Conservation (phyloP, 192 early-diverging fungal species). For the Lobosporangium transversale region DNA sequence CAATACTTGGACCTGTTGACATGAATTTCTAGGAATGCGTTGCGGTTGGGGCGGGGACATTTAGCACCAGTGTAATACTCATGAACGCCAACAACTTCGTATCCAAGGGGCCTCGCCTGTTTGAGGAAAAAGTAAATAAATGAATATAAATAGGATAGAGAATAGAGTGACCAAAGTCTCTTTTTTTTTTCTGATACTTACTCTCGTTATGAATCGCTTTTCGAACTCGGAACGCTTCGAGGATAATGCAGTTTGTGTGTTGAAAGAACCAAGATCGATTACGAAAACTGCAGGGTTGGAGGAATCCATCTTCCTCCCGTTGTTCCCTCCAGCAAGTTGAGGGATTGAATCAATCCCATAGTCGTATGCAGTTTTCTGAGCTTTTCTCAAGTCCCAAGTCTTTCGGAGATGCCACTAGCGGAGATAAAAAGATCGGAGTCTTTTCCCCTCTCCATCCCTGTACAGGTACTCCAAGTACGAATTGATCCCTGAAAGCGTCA, state of each 20-base stretch:
- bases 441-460: not conserved
- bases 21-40: not conserved
- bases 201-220: not conserved
- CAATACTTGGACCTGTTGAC: slow-evolving; percentile 1
- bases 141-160: not conserved
- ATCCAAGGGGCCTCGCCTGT: not conserved
- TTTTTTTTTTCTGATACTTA: not conserved
- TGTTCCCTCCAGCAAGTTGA: not conserved
- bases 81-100: not conserved
- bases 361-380: not conserved
- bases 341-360: slow-evolving; percentile 6
- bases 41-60: not conserved
- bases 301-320: not conserved
- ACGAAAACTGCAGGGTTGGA: not conserved
- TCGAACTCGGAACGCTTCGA: not conserved
- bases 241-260: not conserved
- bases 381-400: slow-evolving; percentile 6
- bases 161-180: not conserved
- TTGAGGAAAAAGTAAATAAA: not conserved
- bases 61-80: slow-evolving; percentile 8
- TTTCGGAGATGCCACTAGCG: not conserved
- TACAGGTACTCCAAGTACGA: not conserved
- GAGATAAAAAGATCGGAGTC: not conserved
- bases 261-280: slow-evolving; percentile 5
- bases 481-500: not conserved